Evolutionary conservation across 225 moss, liverwort and hornwort species (phyloP), one percentile per base, ranked within the genome.

Genomic region (Pleurozium schreberi): DNA sequence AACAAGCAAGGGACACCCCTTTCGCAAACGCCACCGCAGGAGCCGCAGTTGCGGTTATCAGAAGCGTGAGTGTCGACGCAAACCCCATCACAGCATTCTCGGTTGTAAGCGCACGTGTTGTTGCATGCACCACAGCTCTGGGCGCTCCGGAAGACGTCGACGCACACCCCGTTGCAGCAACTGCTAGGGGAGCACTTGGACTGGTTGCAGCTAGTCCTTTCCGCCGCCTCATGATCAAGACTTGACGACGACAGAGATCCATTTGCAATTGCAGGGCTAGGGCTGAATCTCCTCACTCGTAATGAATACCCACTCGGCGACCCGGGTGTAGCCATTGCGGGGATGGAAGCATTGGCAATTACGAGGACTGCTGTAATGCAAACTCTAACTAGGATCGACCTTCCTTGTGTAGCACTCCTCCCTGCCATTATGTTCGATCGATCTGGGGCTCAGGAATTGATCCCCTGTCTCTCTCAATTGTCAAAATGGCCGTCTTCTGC

Each of bases 31-130:
- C 33, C 69, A 16, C 86, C 86, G 49, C 86, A 89, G 40, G 83
- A 47, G 70, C 86, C 91, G 89, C 91, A 91, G 77, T 91, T 86
- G 38, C 9, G 62, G 26, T 25, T n/a, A 55, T 91, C 89, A 1
- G 89, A 86, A 33, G 86, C 40, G 40, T 89, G 86, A 15, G 55
- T 57, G 17, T 91, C 83, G 19, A 89, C 63, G 71, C 91, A 91
- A 12, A 79, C 70, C 55, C 91, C 83, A 62, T 55, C 19, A 47
- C 91, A 91, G 78, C 91, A 89, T n/a, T 89, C 86, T 45, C 78
- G 53, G 83, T 79, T 83, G 83, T 25, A 89, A 18, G 86, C 64
- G 71, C 91, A 91, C 2, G 69, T 30, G 45, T 76, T 62, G 64
- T 86, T 86, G 86, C 86, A 88, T 22, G 75, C 86, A 15, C 86